Percentiles rank a stretch among this genome's conserved stretches.
Evolutionary conservation across 257 asterid species (phyloP).

Genomic region (Osmanthus fragrans): DNA sequence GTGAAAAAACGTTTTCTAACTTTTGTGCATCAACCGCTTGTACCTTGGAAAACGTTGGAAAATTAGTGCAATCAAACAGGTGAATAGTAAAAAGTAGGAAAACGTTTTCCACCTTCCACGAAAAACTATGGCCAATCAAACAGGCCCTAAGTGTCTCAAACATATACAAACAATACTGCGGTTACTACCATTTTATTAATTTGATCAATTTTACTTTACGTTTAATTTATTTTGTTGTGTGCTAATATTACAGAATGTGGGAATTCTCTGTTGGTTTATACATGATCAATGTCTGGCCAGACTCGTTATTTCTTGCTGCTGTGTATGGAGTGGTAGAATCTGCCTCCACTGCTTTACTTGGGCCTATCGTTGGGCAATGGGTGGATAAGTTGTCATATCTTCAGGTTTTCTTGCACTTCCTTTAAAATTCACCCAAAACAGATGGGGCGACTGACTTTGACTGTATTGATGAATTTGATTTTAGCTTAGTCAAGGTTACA

Average conservation of each 20-base stretch:
- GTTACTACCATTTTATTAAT: not conserved
- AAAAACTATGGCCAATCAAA: no score
- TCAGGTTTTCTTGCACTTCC: constrained; percentile 42
- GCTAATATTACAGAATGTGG: constrained; percentile 72
- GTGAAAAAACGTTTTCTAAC: no score
- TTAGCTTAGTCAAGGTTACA: not conserved
- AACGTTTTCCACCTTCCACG: no score
- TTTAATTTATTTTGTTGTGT: not conserved
- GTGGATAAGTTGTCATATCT: constrained; percentile 64
- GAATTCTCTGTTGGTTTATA: constrained; percentile 89
- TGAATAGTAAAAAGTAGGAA: no score
- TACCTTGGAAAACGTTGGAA: no score
- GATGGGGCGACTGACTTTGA: not conserved
- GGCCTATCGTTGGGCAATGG: constrained; percentile 72
- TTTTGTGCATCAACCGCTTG: no score
- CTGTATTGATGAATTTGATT: not conserved
- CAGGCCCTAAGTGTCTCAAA: not conserved
- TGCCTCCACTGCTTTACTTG: constrained; percentile 69
- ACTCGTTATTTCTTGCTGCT: constrained; percentile 80
- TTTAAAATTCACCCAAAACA: not conserved
- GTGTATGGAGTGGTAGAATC: constrained; percentile 83
- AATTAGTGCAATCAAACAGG: no score
- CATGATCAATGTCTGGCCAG: constrained; percentile 91
- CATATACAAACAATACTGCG: not conserved
- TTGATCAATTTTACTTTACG: not conserved